Evolutionary conservation across 345 rosid genomes (phyloP).

Genomic region (Eucalyptus erythrocorys): DNA sequence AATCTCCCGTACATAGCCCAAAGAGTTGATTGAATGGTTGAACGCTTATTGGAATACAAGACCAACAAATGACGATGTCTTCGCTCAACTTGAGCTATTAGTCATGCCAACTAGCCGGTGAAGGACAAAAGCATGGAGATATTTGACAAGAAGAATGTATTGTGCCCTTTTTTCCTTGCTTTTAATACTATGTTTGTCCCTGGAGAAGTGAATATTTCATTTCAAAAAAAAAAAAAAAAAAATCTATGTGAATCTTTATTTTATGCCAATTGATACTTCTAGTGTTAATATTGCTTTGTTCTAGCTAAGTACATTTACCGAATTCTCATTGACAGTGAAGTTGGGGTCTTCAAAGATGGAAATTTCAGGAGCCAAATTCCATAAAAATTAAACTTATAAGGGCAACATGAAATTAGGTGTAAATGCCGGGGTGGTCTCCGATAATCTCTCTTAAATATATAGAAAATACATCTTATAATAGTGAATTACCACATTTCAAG

Average conservation of each 20-base stretch:
- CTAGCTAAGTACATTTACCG: background rate
- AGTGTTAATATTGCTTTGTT: background rate
- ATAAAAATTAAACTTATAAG: background rate
- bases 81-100: background rate
- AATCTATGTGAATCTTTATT: background rate
- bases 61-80: background rate
- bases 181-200: background rate
- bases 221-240: background rate
- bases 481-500: background rate
- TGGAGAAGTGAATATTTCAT: background rate
- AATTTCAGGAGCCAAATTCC: background rate
- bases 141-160: background rate
- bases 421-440: background rate
- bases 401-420: background rate
- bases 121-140: background rate
- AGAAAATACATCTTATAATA: background rate
- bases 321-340: background rate
- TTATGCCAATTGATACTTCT: background rate
- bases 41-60: background rate
- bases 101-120: background rate
- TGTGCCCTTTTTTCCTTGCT: background rate
- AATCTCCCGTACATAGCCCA: background rate
- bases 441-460: background rate
- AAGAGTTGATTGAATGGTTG: background rate
- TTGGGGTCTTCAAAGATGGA: background rate